Evolutionary conservation across 2,329 filamentous ascomycete species (phyloP).

Genomic region (Aureobasidium vineae): DNA sequence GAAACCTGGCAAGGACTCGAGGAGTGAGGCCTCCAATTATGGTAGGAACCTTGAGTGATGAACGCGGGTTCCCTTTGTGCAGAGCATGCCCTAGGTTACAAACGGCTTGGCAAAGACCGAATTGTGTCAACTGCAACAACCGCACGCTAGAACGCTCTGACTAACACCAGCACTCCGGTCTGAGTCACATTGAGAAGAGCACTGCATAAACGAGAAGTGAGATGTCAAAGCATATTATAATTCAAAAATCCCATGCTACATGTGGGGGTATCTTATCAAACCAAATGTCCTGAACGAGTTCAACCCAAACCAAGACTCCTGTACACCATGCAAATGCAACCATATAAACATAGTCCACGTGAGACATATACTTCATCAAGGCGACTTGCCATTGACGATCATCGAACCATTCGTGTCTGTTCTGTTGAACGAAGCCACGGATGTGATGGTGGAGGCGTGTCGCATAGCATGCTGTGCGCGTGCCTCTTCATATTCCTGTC

Average conservation of each 20-base stretch:
- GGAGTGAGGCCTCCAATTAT: background rate
- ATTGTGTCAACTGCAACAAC: background rate
- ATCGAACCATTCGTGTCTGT: constrained; percentile 26
- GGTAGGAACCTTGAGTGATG: background rate
- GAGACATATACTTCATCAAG: constrained; percentile 1
- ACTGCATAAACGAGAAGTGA: background rate
- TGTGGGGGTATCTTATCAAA: constrained; percentile 16
- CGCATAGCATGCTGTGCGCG: background rate
- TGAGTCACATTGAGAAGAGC: background rate
- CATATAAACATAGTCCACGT: background rate
- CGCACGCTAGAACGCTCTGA: background rate
- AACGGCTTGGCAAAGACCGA: background rate
- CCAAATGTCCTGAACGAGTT: background rate
- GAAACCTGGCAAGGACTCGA: background rate
- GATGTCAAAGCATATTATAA: background rate
- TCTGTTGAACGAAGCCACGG: constrained; percentile 10
- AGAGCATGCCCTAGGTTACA: background rate
- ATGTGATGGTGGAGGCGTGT: constrained; percentile 7
- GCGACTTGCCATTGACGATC: constrained; percentile 26
- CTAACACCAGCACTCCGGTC: background rate
- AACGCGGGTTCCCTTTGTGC: background rate
- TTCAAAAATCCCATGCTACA: constrained; percentile 8
- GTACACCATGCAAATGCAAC: constrained; percentile 14
- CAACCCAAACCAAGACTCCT: constrained; percentile 1
- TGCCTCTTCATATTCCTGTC: constrained; percentile 14